Base-by-base conservation (phyloP, 1,284 basidiomycete species). In the Meripilus lineatus region DNA sequence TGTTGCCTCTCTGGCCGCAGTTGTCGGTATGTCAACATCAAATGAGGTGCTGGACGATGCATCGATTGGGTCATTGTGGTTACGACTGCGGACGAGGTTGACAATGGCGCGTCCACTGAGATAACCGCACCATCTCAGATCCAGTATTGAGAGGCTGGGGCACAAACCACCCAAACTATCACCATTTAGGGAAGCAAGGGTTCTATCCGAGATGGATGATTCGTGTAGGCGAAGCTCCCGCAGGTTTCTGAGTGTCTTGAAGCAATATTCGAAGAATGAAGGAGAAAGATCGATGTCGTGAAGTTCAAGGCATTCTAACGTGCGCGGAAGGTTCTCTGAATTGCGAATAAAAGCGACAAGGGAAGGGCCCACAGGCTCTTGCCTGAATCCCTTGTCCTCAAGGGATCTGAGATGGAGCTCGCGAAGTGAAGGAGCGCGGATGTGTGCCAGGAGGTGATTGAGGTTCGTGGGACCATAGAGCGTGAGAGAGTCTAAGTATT, bases 71-170 rank as follows among this genome's bases (percentile, higher is more conserved):
- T n/a, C n/a, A n/a, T n/a, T n/a, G 36, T 40, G 46, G 20, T 58
- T 42, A 25, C 75, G 69, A 46, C 68, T 72, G 39, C 53, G 58
- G 32, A 76, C 74, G 14, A 81, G 59, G 32, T 71, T 62, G 25
- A 76, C 76, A 32, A 82, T 57, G 14, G 72, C 71, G 1, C 52
- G 53, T n/a, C 79, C 78, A 34, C 64, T 68, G 11, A 84, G 55
- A 50, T 77, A 70, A 10, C 72, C 69, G 51, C 80, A 84, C 79
- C 79, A 83, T 20, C 79, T 69, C 37, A 84, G 58, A 55, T 82
- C 78, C 38, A 84, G 56, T 35, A 60, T 61, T 32, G 58, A 56
- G 22, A 83, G 68, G 40, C 54, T 58, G 17, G 75, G 79, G 47
- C 78, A 82, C 14, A 70, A 53, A 3, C 67, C 69, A 4, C 34